These are phyloP conservation scores for Cercospora citrullina DNA, from an alignment of 2,329 filamentous ascomycete genomes.

Conservation along the genomic window DNA sequence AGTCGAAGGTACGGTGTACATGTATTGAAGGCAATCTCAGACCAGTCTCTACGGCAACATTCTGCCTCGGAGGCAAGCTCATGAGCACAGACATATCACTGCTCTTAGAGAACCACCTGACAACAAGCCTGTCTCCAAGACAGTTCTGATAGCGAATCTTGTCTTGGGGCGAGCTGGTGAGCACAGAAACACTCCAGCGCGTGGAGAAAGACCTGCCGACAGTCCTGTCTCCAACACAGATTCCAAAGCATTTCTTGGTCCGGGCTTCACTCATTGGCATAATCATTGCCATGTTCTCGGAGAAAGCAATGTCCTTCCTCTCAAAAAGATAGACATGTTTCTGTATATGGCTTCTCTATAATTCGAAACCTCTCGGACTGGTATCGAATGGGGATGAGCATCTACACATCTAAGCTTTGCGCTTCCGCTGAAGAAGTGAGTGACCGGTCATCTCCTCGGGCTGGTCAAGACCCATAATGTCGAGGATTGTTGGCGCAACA, in stretches of 20 bases:
- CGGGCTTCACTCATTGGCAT: not conserved
- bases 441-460: constrained; percentile 89
- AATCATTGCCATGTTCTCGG: no score
- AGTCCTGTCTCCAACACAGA: not conserved
- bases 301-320: not conserved
- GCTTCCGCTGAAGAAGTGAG: constrained; percentile 73
- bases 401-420: not conserved
- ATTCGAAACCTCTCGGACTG: not conserved
- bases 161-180: no score
- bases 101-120: no score
- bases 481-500: constrained; percentile 91
- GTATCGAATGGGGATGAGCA: not conserved
- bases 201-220: no score
- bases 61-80: not conserved
- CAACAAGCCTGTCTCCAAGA: no score
- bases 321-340: not conserved
- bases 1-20: not conserved
- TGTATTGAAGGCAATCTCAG: no score
- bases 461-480: constrained; percentile 84
- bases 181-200: no score
- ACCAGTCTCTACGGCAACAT: no score
- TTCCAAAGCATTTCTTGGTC: not conserved
- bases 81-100: not conserved
- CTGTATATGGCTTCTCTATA: not conserved
- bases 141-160: no score